phyloP scores from a whole-genome alignment of 2,329 filamentous ascomycete genomes.

The Pyrenophora tritici-repentis region DNA sequence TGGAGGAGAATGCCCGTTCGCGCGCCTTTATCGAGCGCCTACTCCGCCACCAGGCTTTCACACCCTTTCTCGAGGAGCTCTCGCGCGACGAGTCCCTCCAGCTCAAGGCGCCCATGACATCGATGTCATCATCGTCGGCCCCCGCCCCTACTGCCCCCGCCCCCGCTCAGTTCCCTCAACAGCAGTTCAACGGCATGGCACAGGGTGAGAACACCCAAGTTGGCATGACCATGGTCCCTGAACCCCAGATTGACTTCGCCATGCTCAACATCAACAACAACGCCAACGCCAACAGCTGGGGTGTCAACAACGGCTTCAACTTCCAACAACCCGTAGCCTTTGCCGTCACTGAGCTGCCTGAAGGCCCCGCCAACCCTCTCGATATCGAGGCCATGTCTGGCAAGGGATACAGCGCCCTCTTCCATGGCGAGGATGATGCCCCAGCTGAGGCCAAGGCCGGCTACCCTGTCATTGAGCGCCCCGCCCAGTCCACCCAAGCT shows the following conservation, averaged over 20 bases:
- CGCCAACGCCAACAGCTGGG: constrained; percentile 49
- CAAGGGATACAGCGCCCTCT: constrained; percentile 58
- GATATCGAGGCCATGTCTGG: constrained; percentile 68
- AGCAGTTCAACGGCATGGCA: constrained; percentile 53
- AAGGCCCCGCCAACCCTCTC: constrained; percentile 64
- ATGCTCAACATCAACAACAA: constrained; percentile 64
- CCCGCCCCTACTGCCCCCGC: constrained; percentile 45
- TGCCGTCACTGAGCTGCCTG: constrained; percentile 71
- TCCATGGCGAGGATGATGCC: constrained; percentile 44
- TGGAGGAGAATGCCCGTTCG: constrained; percentile 85
- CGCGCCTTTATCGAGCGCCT: constrained; percentile 81
- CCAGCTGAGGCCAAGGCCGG: constrained; percentile 56
- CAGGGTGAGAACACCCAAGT: constrained; percentile 65
- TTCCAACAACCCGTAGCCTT: constrained; percentile 70
- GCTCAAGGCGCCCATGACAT: constrained; percentile 36
- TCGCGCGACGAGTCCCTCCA: constrained; percentile 46
- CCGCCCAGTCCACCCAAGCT: constrained; percentile 32
- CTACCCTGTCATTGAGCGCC: constrained; percentile 54
- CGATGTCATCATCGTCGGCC: constrained; percentile 37
- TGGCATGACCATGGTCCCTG: constrained; percentile 81
- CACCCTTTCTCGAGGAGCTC: constrained; percentile 54
- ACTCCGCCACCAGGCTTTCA: constrained; percentile 55
- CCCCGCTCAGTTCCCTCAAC: constrained; percentile 57
- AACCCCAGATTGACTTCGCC: constrained; percentile 75
- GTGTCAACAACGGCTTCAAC: constrained; percentile 58